Base-by-base conservation (phyloP, 331 rosid genomes). In the Cucumis variabilis region DNA sequence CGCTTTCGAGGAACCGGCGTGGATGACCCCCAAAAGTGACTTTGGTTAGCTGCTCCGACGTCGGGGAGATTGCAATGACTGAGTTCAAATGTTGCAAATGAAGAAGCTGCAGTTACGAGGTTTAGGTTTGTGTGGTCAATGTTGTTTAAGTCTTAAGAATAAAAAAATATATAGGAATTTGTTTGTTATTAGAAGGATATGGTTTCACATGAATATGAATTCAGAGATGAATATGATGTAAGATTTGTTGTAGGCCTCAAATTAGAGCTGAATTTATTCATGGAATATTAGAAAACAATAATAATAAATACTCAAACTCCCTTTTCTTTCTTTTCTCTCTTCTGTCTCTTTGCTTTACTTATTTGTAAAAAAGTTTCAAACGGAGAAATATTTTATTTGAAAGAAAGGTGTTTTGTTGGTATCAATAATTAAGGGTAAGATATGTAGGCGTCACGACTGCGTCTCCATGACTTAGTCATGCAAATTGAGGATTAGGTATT, bases 21-120 rank as follows among this genome's bases (percentile, higher is more conserved):
- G 92, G 90, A 68, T 93, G 93, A 96, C 99, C 71, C 98, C 98
- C 30, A 93, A 88, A 86, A 94, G 99, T 82, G 92, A 89, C 10
- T 94, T 96, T 88, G 86, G 90, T 89, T 90, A 91, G 89, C 88
- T 78, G 85, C 75, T 72, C n/a, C 69, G 75, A 21, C 7, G 75
- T 41, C 46, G 8, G 0, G 33, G 16, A 44, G 82, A 76, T 46
- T n/a, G 23, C 65, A n/a, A n/a, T n/a, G 44, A 24, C 62, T 75
- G 21, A 58, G 12, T 48, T 28, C 63, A 48, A 75, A 77, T 24
- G 60, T n/a, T 77, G 63, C 7, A 48, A n/a, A 46, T 77, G 83
- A 50, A 75, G 81, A 75, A 75, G 58, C 60, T 21, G 19, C 21
- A 37, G 44, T 48, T 46, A 55, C 6, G n/a, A 23, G 58, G 58